Conservation (phyloP, 352 stramenopile genomes). For the Phytophthora nicotianae region DNA sequence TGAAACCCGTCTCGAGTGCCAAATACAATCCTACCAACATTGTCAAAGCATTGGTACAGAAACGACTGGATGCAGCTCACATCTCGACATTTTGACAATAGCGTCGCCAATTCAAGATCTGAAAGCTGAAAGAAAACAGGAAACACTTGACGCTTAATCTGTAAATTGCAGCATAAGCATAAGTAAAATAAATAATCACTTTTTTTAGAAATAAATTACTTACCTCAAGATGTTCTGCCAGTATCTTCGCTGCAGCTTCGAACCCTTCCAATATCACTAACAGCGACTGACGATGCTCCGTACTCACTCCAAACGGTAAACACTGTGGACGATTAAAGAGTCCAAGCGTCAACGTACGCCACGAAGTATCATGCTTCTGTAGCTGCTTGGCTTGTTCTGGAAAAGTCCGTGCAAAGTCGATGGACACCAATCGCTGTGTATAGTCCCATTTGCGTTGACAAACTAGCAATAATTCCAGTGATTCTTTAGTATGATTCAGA, state of each 20-base stretch:
- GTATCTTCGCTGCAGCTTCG: constrained; percentile 46
- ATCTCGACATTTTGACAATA: constrained; percentile 57
- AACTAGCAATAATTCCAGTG: constrained; percentile 54
- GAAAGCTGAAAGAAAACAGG: constrained; percentile 70
- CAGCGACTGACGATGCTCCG: constrained; percentile 49
- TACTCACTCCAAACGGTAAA: constrained; percentile 57
- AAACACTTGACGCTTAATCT: constrained; percentile 67
- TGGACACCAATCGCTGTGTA: constrained; percentile 62
- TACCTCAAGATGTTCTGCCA: constrained; percentile 68
- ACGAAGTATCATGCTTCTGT: constrained; percentile 56
- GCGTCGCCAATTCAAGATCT: constrained; percentile 56
- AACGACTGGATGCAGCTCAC: constrained; percentile 57
- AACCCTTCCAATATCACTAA: constrained; percentile 56
- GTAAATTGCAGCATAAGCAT: background rate
- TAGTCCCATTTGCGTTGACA: constrained; percentile 77
- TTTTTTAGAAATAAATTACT: background rate
- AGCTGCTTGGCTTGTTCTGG: constrained; percentile 63
- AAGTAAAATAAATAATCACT: background rate
- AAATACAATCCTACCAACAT: constrained; percentile 65
- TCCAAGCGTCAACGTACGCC: constrained; percentile 52
- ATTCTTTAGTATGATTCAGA: constrained; percentile 52
- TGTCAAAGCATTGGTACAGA: constrained; percentile 73
- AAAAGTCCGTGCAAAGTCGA: constrained; percentile 65
- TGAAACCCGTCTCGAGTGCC: constrained; percentile 62
- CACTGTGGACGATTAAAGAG: constrained; percentile 59